Evolutionary conservation across 2,329 filamentous ascomycete genomes (phyloP).

Genomic region (Trichoderma sp.): DNA sequence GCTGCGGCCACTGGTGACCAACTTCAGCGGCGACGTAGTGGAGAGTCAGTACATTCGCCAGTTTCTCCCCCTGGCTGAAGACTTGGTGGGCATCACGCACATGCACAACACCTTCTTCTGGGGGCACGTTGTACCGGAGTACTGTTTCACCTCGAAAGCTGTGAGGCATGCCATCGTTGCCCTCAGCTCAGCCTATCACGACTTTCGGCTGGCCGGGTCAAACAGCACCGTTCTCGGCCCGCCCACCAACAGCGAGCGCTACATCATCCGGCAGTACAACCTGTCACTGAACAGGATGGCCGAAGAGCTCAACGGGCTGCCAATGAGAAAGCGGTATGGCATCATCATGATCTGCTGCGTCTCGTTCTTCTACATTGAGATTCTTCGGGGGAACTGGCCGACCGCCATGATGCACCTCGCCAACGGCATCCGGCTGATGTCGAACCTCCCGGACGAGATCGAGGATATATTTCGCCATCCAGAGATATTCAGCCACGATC

Average conservation of each 20-base stretch:
- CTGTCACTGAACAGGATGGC: conserved; percentile 42
- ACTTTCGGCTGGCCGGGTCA: conserved; percentile 31
- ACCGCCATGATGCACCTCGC: conserved; percentile 37
- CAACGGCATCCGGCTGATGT: conserved; percentile 40
- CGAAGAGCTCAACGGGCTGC: conserved; percentile 24
- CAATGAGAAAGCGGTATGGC: conserved; percentile 30
- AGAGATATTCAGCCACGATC: conserved; percentile 30
- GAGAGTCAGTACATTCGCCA: conserved; percentile 44
- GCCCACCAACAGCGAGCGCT: conserved; percentile 39
- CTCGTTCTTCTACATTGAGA: conserved; percentile 40
- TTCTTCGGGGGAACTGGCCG: conserved; percentile 35
- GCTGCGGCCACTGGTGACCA: conserved; percentile 41
- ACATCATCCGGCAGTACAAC: conserved; percentile 46
- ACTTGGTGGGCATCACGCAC: conserved; percentile 37
- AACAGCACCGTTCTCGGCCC: conserved; percentile 29
- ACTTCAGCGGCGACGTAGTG: conserved; percentile 41
- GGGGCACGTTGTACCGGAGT: conserved; percentile 37
- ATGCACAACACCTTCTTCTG: conserved; percentile 39
- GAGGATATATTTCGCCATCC: conserved; percentile 30
- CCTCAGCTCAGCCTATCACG: conserved; percentile 39
- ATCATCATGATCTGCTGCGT: conserved; percentile 40
- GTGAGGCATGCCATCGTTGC: conserved; percentile 43
- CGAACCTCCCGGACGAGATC: conserved; percentile 34
- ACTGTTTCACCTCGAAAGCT: conserved; percentile 38
- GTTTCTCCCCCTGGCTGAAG: conserved; percentile 39